Base-by-base conservation (phyloP, 2,329 filamentous ascomycete species). In the Fusarium armeniacum region DNA sequence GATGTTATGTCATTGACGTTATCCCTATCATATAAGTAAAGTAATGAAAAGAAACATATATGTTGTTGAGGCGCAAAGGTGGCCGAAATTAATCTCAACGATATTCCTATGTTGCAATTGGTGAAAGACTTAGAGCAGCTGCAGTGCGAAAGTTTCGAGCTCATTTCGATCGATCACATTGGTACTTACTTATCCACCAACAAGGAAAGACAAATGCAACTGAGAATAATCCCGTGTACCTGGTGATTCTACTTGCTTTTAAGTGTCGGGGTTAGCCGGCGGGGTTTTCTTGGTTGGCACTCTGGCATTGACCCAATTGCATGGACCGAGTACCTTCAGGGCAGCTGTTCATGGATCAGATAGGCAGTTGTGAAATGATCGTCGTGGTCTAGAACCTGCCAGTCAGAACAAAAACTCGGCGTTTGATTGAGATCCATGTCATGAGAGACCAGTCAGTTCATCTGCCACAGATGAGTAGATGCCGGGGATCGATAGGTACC, bases 321-420 rank as follows among this genome's bases (percentile, higher is more conserved):
- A 63, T 62, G n/a, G 26, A 41, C 33, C 18, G 43, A 71, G 38
- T 47, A 44, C 38, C 32, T 53, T 33, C 47, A 70, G 58, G 54
- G 51, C 44, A 61, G 45, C 52, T 53, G 47, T 55, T 20, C 45
- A 49, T 65, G 52, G 55, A 67, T 64, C 33, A 61, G 40, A 63
- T 36, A 58, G 49, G 49, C 49, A 52, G 59, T 54, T 63, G 62
- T 47, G 52, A 62, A 50, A 38, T 56, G 63, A 68, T 71, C 58
- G 43, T 28, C 63, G 51, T 35, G 47, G 63, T 68, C 67, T 55
- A 52, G 54, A 71, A 61, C 67, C 58, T 64, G 67, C 67, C 67
- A 70, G 47, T 65, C 43, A 69, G 64, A 47, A 57, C 32, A 45
- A 51, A 60, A 59, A 45, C 26, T 43, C 44, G 36, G 22, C 36